These are phyloP conservation scores for Abrus pulchellus DNA, from an alignment of 306 rosid genomes.

Conservation along the genomic window DNA sequence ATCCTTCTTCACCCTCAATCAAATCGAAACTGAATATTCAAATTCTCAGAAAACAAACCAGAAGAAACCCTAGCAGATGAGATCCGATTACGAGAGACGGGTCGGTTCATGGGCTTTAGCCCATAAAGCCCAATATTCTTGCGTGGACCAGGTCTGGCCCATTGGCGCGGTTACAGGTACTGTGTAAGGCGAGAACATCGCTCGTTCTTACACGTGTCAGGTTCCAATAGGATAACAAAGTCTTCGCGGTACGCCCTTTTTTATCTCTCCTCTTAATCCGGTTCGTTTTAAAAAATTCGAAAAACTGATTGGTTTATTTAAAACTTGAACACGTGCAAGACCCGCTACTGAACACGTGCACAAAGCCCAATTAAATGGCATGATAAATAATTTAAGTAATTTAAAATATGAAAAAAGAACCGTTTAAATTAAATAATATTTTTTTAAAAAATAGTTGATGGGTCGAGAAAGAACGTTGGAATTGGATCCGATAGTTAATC, in stretches of 20 bases:
- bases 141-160: background rate
- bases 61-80: conserved; percentile 33
- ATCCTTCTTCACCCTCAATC: conserved; percentile 51
- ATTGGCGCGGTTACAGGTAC: background rate
- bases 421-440: background rate
- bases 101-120: background rate
- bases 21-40: background rate
- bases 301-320: background rate
- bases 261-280: conserved; percentile 29
- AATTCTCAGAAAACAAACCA: background rate
- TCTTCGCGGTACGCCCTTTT: conserved; percentile 13
- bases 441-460: background rate
- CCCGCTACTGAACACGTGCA: conserved; percentile 51
- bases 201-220: conserved; percentile 38
- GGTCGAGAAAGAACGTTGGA: conserved; percentile 42
- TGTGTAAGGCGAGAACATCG: background rate
- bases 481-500: conserved; percentile 55
- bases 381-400: background rate
- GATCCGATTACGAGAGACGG: conserved; percentile 1
- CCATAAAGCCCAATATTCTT: background rate
- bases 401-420: background rate
- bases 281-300: background rate
- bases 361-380: background rate
- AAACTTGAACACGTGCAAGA: conserved; percentile 44
- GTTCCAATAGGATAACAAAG: background rate